Evolutionary conservation across 1,284 basidiomycete species (phyloP).

Genomic region (Malassezia nana): DNA sequence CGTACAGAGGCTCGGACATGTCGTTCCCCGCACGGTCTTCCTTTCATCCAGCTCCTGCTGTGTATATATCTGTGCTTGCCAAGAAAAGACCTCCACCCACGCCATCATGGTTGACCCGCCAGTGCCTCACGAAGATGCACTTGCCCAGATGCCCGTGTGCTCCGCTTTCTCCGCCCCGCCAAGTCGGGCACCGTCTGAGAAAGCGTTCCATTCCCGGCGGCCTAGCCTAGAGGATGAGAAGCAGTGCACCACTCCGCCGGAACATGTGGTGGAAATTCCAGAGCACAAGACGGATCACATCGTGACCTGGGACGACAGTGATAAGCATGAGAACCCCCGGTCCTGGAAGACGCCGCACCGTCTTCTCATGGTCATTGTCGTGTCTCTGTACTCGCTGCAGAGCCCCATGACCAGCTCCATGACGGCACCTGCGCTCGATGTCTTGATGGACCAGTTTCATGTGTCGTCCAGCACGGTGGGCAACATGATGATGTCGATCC

Average conservation of each 20-base stretch:
- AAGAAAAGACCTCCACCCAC: no score
- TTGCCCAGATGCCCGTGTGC: no score
- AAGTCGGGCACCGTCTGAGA: no score
- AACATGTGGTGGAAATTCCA: neutral
- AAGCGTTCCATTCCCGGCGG: no score
- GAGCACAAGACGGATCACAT: neutral
- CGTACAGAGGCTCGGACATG: no score
- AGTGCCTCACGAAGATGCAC: no score
- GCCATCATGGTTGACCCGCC: no score
- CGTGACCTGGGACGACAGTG: constrained; percentile 6
- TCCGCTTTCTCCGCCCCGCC: no score
- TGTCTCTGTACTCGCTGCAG: constrained; percentile 10
- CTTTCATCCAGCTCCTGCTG: no score
- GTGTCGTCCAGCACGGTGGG: neutral
- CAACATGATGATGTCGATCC: constrained; percentile 14
- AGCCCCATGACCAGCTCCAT: constrained; percentile 8
- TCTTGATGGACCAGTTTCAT: neutral
- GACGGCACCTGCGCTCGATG: constrained; percentile 10
- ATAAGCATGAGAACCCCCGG: constrained; percentile 11
- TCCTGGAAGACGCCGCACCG: neutral
- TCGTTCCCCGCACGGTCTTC: no score
- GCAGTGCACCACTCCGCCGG: neutral
- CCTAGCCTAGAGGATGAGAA: neutral
- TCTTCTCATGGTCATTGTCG: constrained; percentile 1
- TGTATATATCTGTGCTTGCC: no score